Percentiles rank a stretch among this genome's conserved stretches.
phyloP scores from a whole-genome alignment of 2,329 filamentous ascomycete species.

The Aspergillus quadricinctus region DNA sequence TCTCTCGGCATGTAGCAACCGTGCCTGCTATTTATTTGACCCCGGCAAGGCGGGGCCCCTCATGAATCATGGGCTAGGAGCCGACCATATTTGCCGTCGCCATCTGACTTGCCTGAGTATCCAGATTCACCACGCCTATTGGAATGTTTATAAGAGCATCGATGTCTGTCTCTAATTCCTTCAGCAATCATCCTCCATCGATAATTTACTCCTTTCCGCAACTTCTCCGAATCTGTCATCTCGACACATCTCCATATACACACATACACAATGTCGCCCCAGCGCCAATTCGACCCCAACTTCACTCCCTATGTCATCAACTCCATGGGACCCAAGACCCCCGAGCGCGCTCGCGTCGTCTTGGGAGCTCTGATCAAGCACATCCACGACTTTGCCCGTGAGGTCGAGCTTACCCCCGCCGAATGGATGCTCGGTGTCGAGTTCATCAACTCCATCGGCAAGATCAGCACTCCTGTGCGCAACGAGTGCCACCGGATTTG shows the following conservation, averaged over 20 bases:
- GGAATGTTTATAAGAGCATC: not conserved
- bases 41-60: not conserved
- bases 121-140: not conserved
- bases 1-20: not conserved
- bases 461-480: conserved; percentile 62
- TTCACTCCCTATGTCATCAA: conserved; percentile 72
- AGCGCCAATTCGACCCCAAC: conserved; percentile 56
- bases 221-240: not conserved
- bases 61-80: not conserved
- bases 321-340: conserved; percentile 66
- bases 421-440: conserved; percentile 74
- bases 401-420: conserved; percentile 70
- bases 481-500: conserved; percentile 72
- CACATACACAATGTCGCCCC: conserved; percentile 15
- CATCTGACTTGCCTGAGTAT: not conserved
- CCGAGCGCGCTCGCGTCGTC: conserved; percentile 60
- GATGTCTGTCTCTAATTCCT: not conserved
- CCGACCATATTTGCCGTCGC: not conserved
- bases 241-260: conserved; percentile 1
- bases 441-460: conserved; percentile 70
- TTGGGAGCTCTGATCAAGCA: conserved; percentile 63
- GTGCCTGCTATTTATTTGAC: not conserved
- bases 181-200: not conserved
- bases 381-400: conserved; percentile 73
- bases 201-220: not conserved